phyloP scores from a whole-genome alignment of 495 filamentous ascomycete species.

The Podospora pseudocomata region DNA sequence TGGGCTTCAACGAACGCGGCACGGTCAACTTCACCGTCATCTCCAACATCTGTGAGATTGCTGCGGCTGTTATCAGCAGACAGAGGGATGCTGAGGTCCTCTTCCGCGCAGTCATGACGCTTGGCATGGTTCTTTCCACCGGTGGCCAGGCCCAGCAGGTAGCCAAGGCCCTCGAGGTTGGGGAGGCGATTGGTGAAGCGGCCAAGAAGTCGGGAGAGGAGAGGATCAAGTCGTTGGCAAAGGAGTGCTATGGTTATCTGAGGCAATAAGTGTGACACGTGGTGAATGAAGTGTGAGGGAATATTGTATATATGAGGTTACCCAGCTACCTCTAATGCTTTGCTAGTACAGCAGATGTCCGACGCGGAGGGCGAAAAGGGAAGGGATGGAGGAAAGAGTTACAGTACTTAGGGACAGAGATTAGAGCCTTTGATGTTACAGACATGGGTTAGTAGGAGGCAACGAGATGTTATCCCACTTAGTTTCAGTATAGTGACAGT shows the following conservation, averaged over 20 bases:
- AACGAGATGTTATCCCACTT: no score
- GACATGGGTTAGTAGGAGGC: no score
- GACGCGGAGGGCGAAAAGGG: background rate
- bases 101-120: slow-evolving; percentile 76
- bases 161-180: slow-evolving; percentile 43
- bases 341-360: slow-evolving; percentile 15
- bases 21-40: slow-evolving; percentile 17
- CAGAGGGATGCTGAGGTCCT: slow-evolving; percentile 77
- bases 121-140: slow-evolving; percentile 68
- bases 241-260: slow-evolving; percentile 56
- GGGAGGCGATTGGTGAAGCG: slow-evolving; percentile 39
- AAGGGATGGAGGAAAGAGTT: background rate
- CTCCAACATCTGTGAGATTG: slow-evolving; percentile 37
- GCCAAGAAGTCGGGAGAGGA: slow-evolving; percentile 49
- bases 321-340: background rate
- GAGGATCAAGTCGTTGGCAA: slow-evolving; percentile 54
- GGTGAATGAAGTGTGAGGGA: background rate
- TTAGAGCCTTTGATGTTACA: no score
- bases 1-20: slow-evolving; percentile 37
- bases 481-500: no score
- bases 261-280: slow-evolving; percentile 5
- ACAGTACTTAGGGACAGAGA: background rate
- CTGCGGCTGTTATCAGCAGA: slow-evolving; percentile 56
- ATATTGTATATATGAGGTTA: slow-evolving; percentile 2
- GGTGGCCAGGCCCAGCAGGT: slow-evolving; percentile 46